Evolutionary conservation across 257 asterid species (phyloP).

Genomic region (Pogostemon cablin): DNA sequence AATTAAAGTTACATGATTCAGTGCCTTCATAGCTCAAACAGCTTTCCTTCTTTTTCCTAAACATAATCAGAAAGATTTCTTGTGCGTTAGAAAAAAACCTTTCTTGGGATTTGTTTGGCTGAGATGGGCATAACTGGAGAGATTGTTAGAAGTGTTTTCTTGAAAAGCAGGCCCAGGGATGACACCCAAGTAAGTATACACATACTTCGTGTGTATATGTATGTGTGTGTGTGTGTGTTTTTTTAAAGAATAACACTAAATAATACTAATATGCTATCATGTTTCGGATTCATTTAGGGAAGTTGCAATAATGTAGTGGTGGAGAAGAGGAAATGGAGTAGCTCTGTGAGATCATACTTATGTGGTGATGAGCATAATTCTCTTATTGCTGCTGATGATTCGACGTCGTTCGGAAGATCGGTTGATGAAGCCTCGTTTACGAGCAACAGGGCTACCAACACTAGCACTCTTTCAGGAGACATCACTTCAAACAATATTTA

Average conservation of each 20-base stretch:
- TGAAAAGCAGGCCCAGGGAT: slow-evolving; percentile 37
- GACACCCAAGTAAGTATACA: slow-evolving; percentile 38
- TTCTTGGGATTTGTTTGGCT: slow-evolving; percentile 28
- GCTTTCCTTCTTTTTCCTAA: neutral
- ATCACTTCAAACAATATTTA: slow-evolving; percentile 19
- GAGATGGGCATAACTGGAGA: slow-evolving; percentile 50
- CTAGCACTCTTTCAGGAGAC: neutral
- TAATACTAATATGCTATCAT: neutral
- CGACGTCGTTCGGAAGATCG: slow-evolving; percentile 26
- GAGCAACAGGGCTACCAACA: slow-evolving; percentile 27
- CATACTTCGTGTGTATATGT: neutral
- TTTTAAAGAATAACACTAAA: neutral
- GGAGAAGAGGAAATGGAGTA: slow-evolving; percentile 53
- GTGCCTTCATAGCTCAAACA: neutral
- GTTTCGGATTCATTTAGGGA: slow-evolving; percentile 6
- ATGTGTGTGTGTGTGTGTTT: neutral
- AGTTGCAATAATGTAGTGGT: slow-evolving; percentile 29
- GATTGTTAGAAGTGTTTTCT: slow-evolving; percentile 53
- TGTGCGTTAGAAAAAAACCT: slow-evolving; percentile 3
- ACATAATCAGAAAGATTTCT: slow-evolving; percentile 11
- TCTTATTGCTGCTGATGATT: slow-evolving; percentile 41
- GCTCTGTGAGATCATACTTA: slow-evolving; percentile 53
- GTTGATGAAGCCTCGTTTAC: slow-evolving; percentile 33
- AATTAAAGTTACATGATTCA: too few species aligned
- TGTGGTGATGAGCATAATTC: slow-evolving; percentile 53